These are phyloP conservation scores for Globisporangium barbulae DNA, from an alignment of 352 stramenopile species.

Conservation along the genomic window DNA sequence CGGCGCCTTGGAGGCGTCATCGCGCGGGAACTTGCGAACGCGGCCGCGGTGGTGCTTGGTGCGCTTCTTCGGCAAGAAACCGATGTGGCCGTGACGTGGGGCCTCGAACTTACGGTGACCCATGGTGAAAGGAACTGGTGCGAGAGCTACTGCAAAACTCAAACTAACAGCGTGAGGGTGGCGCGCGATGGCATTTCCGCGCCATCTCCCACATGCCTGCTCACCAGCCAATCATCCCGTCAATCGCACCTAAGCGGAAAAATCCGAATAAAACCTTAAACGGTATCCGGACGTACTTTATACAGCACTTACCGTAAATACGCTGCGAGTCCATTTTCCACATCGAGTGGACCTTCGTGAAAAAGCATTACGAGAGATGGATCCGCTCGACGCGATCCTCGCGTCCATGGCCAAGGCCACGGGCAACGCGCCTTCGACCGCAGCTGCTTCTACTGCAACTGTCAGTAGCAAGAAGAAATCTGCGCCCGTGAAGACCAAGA, in stretches of 20 bases:
- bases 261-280: not conserved
- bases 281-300: slow-evolving; percentile 16
- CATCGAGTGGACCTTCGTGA: slow-evolving; percentile 1
- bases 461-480: not conserved
- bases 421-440: slow-evolving; percentile 39
- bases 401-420: slow-evolving; percentile 77
- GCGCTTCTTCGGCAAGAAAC: slow-evolving; percentile 99
- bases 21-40: slow-evolving; percentile 98
- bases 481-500: slow-evolving; percentile 21
- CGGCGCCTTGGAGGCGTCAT: slow-evolving; percentile 94
- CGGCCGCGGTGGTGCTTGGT: slow-evolving; percentile 99
- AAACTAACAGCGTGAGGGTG: slow-evolving; percentile 31
- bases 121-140: slow-evolving; percentile 70
- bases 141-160: slow-evolving; percentile 85
- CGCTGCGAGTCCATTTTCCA: not conserved
- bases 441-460: not conserved
- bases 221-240: slow-evolving; percentile 13
- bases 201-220: slow-evolving; percentile 1
- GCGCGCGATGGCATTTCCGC: not conserved
- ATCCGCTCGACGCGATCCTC: slow-evolving; percentile 73
- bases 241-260: slow-evolving; percentile 1
- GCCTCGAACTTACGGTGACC: slow-evolving; percentile 98
- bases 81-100: slow-evolving; percentile 96
- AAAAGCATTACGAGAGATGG: slow-evolving; percentile 15
- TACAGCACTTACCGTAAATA: not conserved